These are phyloP conservation scores for Globisporangium polare DNA, from an alignment of 352 stramenopile species.

Conservation along the genomic window DNA sequence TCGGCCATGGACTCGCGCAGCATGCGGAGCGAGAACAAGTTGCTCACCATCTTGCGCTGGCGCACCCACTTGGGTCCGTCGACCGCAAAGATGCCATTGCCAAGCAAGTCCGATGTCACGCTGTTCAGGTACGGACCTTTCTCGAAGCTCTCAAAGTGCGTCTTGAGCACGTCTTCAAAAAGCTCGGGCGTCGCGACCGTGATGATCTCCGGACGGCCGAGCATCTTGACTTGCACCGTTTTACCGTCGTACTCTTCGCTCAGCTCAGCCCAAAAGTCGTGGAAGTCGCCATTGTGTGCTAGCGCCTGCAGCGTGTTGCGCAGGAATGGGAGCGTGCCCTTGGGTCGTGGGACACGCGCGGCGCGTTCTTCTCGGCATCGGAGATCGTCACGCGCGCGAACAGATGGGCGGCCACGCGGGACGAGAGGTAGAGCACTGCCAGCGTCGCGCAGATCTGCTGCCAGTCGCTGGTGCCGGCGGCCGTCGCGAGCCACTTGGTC, in stretches of 20 bases:
- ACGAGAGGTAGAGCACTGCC: neutral
- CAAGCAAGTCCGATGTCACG: conserved; percentile 35
- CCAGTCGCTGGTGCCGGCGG: neutral
- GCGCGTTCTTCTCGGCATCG: neutral
- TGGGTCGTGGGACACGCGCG: conserved; percentile 11
- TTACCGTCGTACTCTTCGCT: conserved; percentile 28
- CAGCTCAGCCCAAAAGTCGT: conserved; percentile 41
- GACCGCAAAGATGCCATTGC: conserved; percentile 40
- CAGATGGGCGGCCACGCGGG: neutral
- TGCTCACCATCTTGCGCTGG: conserved; percentile 49
- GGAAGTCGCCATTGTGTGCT: conserved; percentile 28
- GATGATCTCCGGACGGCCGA: conserved; percentile 38
- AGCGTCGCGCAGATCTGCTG: neutral
- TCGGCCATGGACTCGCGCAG: conserved; percentile 37
- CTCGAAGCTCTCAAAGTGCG: conserved; percentile 42
- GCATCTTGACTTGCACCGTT: conserved; percentile 30
- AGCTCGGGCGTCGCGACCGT: conserved; percentile 41
- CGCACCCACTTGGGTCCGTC: conserved; percentile 35
- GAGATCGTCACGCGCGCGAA: neutral
- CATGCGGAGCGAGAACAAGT: conserved; percentile 37
- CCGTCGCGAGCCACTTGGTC: neutral
- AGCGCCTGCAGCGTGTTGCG: conserved; percentile 39
- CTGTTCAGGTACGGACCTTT: conserved; percentile 41
- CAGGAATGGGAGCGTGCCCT: conserved; percentile 32
- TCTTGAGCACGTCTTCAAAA: conserved; percentile 51